phyloP scores from a whole-genome alignment of 2,329 filamentous ascomycete species.

The Pseudogymnoascus sp. region DNA sequence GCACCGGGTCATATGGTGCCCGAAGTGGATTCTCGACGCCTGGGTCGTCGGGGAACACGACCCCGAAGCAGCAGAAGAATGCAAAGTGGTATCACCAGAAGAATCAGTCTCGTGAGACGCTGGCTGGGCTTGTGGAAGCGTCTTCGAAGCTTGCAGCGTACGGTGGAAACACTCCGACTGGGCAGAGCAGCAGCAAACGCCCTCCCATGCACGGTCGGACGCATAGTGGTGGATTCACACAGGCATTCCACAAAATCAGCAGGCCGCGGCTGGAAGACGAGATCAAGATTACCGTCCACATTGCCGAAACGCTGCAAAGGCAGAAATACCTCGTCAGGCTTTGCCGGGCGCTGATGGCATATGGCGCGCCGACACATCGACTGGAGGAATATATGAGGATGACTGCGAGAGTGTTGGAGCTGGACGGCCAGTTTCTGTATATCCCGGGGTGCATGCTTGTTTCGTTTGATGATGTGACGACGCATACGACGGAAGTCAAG shows the following conservation, averaged over 20 bases:
- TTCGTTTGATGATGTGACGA: slow-evolving; percentile 69
- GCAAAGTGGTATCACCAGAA: slow-evolving; percentile 33
- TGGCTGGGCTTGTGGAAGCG: slow-evolving; percentile 46
- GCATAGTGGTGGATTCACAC: slow-evolving; percentile 16
- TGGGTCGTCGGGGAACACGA: slow-evolving; percentile 35
- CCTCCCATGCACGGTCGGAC: slow-evolving; percentile 24
- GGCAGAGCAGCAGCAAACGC: slow-evolving; percentile 14
- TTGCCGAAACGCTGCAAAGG: slow-evolving; percentile 63
- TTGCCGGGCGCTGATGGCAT: slow-evolving; percentile 80
- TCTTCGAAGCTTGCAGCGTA: slow-evolving; percentile 45
- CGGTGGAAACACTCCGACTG: slow-evolving; percentile 26
- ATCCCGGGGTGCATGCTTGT: slow-evolving; percentile 91
- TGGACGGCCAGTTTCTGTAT: slow-evolving; percentile 84
- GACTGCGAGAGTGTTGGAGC: slow-evolving; percentile 80
- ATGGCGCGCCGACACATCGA: slow-evolving; percentile 83
- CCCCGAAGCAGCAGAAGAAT: slow-evolving; percentile 21
- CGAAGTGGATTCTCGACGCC: slow-evolving; percentile 33
- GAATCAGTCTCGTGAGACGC: slow-evolving; percentile 36
- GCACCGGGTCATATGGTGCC: slow-evolving; percentile 21
- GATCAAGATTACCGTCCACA: slow-evolving; percentile 46
- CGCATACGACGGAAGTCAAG: slow-evolving; percentile 74
- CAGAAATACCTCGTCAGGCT: slow-evolving; percentile 79
- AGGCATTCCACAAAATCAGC: neutral
- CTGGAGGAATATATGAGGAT: slow-evolving; percentile 88
- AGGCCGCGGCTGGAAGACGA: slow-evolving; percentile 28